These are phyloP conservation scores for Gracilaria domingensis DNA, from an alignment of 23 red algal species.

Conservation along the genomic window DNA sequence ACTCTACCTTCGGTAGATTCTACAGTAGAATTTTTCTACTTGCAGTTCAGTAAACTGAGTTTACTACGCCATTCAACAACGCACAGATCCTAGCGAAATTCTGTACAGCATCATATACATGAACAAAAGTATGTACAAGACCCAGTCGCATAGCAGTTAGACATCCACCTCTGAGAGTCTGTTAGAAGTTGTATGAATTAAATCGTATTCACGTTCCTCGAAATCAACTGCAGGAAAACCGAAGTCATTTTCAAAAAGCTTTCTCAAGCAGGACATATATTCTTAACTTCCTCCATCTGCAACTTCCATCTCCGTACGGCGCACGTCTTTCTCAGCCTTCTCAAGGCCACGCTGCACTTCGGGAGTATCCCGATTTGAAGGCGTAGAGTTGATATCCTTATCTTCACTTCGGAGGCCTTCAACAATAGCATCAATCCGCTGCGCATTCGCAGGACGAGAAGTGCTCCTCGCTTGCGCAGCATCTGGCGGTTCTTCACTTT, in stretches of 20 bases:
- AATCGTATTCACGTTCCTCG: background rate
- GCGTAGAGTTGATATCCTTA: background rate
- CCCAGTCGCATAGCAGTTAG: background rate
- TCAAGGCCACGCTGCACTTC: constrained; percentile 1
- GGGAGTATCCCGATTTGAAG: background rate
- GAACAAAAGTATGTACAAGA: background rate
- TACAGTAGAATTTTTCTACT: no score
- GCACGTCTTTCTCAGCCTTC: background rate
- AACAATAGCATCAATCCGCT: background rate
- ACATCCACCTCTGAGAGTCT: background rate
- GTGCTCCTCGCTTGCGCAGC: background rate
- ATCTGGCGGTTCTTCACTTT: background rate
- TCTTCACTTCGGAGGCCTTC: constrained; percentile 8
- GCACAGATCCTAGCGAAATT: no score
- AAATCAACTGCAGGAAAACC: background rate
- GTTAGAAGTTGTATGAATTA: background rate
- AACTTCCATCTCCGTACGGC: constrained; percentile 5
- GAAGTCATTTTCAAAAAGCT: background rate
- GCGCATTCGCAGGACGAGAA: background rate
- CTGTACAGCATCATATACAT: background rate
- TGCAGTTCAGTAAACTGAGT: background rate
- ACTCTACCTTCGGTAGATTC: no score
- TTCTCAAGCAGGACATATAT: background rate
- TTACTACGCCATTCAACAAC: background rate
- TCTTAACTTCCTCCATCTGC: background rate